A percentile compares a stretch with the other conserved stretches of the same genome.
These are phyloP conservation scores for Mesembryanthemum crystallinum DNA, from an alignment of 148 eudicot species.

Conservation along the genomic window DNA sequence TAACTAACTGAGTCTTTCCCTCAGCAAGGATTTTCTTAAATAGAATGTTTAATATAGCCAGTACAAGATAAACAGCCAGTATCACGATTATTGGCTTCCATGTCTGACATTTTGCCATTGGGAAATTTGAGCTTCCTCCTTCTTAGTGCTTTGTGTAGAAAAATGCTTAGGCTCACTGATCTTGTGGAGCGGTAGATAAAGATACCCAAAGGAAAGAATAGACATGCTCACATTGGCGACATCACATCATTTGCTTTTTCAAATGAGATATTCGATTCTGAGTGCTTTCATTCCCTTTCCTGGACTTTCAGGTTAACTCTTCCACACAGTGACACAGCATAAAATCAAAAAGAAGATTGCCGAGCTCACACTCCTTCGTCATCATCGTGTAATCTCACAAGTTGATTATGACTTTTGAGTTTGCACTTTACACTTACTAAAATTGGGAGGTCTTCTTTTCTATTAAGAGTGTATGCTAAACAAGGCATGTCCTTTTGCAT, in stretches of 20 bases:
- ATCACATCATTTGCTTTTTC: slow-evolving; percentile 25
- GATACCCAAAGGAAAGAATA: slow-evolving; percentile 16
- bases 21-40: slow-evolving; percentile 48
- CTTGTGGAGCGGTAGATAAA: slow-evolving; percentile 10
- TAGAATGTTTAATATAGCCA: slow-evolving; percentile 49
- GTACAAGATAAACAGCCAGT: slow-evolving; percentile 35
- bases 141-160: not conserved
- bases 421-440: slow-evolving; percentile 19
- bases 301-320: slow-evolving; percentile 12
- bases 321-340: slow-evolving; percentile 3
- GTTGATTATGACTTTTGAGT: slow-evolving; percentile 1
- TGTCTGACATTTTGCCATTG: slow-evolving; percentile 27
- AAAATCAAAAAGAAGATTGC: not conserved
- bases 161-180: not conserved
- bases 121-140: not conserved
- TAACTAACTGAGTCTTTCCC: slow-evolving; percentile 37
- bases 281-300: slow-evolving; percentile 7
- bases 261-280: slow-evolving; percentile 1
- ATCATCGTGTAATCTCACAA: slow-evolving; percentile 3
- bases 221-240: slow-evolving; percentile 3
- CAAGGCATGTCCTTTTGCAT: slow-evolving; percentile 20
- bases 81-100: slow-evolving; percentile 46
- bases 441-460: slow-evolving; percentile 9
- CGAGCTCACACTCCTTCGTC: slow-evolving; percentile 15
- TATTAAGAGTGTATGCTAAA: slow-evolving; percentile 18